phyloP scores from a whole-genome alignment of 495 filamentous ascomycete species.

The Immersiella caudata region DNA sequence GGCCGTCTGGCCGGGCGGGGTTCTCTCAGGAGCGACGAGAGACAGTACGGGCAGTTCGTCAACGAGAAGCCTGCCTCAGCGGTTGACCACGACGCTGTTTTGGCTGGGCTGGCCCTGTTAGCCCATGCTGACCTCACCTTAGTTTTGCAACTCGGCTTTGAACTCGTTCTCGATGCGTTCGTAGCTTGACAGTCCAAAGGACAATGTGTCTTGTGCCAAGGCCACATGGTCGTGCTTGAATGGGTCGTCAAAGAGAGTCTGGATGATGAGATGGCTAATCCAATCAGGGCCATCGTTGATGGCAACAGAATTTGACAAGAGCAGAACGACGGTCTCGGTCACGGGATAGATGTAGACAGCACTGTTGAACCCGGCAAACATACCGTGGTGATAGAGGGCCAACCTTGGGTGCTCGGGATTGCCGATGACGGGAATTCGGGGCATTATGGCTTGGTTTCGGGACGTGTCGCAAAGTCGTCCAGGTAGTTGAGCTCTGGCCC shows the following conservation, averaged over 20 bases:
- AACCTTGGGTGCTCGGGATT: neutral
- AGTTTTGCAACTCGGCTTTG: conserved; percentile 9
- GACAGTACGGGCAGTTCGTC: too few relatives aligned
- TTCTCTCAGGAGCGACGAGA: too few relatives aligned
- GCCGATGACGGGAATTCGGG: conserved; percentile 7
- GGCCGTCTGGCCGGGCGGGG: too few relatives aligned
- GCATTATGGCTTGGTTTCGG: conserved; percentile 10
- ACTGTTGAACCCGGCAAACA: neutral
- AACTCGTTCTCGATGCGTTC: conserved; percentile 9
- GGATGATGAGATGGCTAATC: conserved; percentile 13
- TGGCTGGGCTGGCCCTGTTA: too few relatives aligned
- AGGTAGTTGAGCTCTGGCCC: conserved; percentile 15
- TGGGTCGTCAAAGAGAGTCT: neutral
- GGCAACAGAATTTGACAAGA: conserved; percentile 3
- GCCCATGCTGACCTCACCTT: too few relatives aligned
- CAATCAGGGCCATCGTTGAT: conserved; percentile 10
- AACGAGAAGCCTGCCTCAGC: too few relatives aligned
- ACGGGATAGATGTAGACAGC: conserved; percentile 6
- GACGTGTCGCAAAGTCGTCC: conserved; percentile 8
- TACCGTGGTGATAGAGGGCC: conserved; percentile 7
- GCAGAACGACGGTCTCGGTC: neutral
- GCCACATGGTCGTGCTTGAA: neutral
- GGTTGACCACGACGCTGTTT: too few relatives aligned
- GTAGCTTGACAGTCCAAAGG: neutral
- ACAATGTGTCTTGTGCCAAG: neutral